Evolutionary conservation across 2,329 filamentous ascomycete species (phyloP).

Genomic region (Fusarium lateritium): DNA sequence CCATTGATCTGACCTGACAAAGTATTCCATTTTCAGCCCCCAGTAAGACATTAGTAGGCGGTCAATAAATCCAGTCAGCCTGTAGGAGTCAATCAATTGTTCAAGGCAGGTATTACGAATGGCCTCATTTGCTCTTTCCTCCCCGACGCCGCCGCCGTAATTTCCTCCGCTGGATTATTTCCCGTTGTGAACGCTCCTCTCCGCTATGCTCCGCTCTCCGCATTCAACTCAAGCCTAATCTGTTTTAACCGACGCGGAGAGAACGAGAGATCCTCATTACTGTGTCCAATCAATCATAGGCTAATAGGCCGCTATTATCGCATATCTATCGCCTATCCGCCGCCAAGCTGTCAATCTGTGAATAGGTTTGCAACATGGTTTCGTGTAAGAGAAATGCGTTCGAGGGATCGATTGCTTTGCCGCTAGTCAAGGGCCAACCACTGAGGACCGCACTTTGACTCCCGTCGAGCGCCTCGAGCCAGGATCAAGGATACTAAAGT

Average conservation of each 20-base stretch:
- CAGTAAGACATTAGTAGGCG: constrained; percentile 26
- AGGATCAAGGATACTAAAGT: constrained; percentile 29
- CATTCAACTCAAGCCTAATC: constrained; percentile 40
- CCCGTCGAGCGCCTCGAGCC: constrained; percentile 26
- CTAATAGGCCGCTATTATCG: constrained; percentile 37
- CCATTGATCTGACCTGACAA: constrained; percentile 34
- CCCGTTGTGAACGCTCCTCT: constrained; percentile 21
- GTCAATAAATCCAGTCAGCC: constrained; percentile 20
- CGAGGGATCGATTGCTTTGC: constrained; percentile 40
- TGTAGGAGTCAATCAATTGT: constrained; percentile 25
- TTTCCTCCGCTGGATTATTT: constrained; percentile 26
- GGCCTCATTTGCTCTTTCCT: constrained; percentile 29
- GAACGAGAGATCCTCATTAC: constrained; percentile 16
- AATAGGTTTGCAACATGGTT: constrained; percentile 54
- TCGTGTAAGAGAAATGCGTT: constrained; percentile 57
- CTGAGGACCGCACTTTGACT: constrained; percentile 43
- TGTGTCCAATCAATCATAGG: constrained; percentile 44
- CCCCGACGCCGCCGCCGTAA: constrained; percentile 10
- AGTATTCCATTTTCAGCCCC: constrained; percentile 10
- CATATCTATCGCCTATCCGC: constrained; percentile 47
- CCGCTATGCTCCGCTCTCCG: constrained; percentile 41
- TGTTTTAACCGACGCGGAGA: constrained; percentile 44
- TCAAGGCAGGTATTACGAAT: constrained; percentile 28
- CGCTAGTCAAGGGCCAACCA: constrained; percentile 44
- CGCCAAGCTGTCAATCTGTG: constrained; percentile 43